A percentile compares a stretch with the other conserved stretches of the same genome.
Evolutionary conservation across 768 basidiomycete genomes (phyloP).

Genomic region (Trametes gibbosa): DNA sequence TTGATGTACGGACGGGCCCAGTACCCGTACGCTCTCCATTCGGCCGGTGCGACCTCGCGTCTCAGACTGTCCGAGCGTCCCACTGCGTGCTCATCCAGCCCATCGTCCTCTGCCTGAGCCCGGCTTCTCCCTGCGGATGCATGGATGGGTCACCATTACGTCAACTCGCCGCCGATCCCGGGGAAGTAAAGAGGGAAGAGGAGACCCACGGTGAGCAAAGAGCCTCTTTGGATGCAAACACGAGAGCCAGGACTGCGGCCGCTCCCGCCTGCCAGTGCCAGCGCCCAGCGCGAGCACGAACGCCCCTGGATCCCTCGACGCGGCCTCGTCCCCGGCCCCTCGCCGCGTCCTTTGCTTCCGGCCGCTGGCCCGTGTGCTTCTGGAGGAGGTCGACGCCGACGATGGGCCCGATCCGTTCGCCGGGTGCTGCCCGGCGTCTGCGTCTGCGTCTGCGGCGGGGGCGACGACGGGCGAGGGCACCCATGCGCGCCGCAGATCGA

Average conservation of each 20-base stretch:
- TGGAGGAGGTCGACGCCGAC: conserved; percentile 1
- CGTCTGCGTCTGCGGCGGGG: background rate
- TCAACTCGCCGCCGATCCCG: background rate
- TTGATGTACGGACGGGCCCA: conserved; percentile 49
- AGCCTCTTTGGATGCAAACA: conserved; percentile 6
- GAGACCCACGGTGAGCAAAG: conserved; percentile 8
- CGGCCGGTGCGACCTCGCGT: conserved; percentile 30
- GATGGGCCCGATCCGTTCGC: background rate
- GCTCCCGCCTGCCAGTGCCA: background rate
- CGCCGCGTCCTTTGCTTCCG: conserved; percentile 6
- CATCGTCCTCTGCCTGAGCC: background rate
- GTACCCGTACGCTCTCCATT: conserved; percentile 56
- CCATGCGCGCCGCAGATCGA: conserved; percentile 22
- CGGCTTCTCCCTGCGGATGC: conserved; percentile 12
- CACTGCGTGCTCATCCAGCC: background rate
- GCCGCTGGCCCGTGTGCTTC: background rate
- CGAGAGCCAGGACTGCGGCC: conserved; percentile 13
- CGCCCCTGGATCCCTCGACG: background rate
- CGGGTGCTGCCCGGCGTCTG: too few species aligned
- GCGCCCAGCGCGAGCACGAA: background rate
- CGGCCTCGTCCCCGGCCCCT: conserved; percentile 4
- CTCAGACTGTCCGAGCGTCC: background rate
- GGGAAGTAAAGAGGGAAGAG: background rate
- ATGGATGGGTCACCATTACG: conserved; percentile 1
- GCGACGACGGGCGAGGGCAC: conserved; percentile 18